Evolutionary conservation across 108 stramenopile species (phyloP), one percentile per base, ranked within the genome.

Genomic region (Cyclotella cryptica): DNA sequence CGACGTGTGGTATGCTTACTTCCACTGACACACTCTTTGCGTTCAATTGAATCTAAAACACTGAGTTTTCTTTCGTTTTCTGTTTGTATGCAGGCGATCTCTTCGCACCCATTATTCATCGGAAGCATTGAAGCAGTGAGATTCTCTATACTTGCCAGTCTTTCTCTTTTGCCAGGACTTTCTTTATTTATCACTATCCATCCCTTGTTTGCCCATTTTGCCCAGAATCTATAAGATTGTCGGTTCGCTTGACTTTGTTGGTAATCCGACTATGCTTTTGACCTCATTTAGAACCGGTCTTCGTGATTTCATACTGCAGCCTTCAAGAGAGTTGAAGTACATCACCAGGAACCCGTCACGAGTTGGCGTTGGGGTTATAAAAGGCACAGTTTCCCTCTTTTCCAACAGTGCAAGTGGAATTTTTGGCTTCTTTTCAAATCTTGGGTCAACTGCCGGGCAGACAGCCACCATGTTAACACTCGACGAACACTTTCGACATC

Each of bases 221-320:
- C 35, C 35, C 2, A 35, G 35, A 81, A 85, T 98, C 44, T 97
- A 98, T 79, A 97, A 96, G 69, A 95, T 98, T 53, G 86, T 98
- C 14, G 98, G 97, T 11, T 95, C 95, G 14, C 71, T 97, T 24
- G 98, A 98, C 74, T 92, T 98, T 74, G 88, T 98, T 63, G 97
- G 98, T 0, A 97, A 98, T 61, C 98, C 98, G 2, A 88, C 93
- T 8, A 95, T 93, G 66, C 75, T 96, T 7, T 70, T 97, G 51
- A 97, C 82, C 40, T 92, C 89, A 10, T 85, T 98, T 54, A 80
- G 90, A 19, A 89, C 93, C 59, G 98, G 98, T 13, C 92, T 98
- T 22, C 84, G 89, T 29, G 98, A 98, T 72, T 96, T 98, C 29
- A 89, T 98, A 42, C 84, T 95, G 64, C 89, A 93, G 60, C 98